Conservation (phyloP, 495 filamentous ascomycete genomes). For the Chaetomidium leptoderma region DNA sequence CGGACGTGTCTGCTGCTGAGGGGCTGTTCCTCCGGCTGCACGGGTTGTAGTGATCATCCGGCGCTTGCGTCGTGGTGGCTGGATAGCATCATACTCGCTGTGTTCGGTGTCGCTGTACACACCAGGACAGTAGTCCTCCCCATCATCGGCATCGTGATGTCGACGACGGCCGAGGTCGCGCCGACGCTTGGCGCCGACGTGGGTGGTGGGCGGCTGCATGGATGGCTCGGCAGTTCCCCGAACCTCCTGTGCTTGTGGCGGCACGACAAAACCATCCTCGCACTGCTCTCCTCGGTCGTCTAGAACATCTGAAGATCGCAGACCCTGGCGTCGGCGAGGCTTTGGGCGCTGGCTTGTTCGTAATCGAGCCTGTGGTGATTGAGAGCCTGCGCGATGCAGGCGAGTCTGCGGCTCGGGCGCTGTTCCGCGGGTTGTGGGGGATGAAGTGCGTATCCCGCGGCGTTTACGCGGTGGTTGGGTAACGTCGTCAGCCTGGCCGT, state of each 20-base stretch:
- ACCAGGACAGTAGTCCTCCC: conserved; percentile 16
- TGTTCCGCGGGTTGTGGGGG: conserved; percentile 4
- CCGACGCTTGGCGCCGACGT: conserved; percentile 6
- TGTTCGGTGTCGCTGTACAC: conserved; percentile 9
- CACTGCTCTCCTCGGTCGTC: too few species aligned
- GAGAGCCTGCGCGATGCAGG: conserved; percentile 1
- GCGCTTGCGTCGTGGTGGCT: conserved; percentile 12
- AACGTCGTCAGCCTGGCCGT: conserved; percentile 10
- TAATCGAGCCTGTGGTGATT: not conserved
- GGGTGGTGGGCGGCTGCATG: conserved; percentile 10
- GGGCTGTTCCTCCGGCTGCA: conserved; percentile 12
- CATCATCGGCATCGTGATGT: conserved; percentile 14
- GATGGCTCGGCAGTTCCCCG: conserved; percentile 8
- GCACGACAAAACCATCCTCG: too few species aligned
- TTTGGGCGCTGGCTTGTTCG: not conserved
- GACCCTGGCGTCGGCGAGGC: too few species aligned
- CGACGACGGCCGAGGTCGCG: conserved; percentile 17
- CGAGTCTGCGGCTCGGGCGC: conserved; percentile 10
- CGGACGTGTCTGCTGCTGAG: conserved; percentile 11
- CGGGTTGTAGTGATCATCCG: not conserved
- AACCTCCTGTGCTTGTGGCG: too few species aligned
- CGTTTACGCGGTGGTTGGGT: conserved; percentile 9
- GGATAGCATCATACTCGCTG: conserved; percentile 11
- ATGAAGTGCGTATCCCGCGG: conserved; percentile 4
- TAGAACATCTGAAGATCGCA: too few species aligned